A percentile compares a stretch with the other conserved stretches of the same genome.
These are phyloP conservation scores for Picea glauca DNA, from an alignment of 75 land plant species.

Conservation along the genomic window DNA sequence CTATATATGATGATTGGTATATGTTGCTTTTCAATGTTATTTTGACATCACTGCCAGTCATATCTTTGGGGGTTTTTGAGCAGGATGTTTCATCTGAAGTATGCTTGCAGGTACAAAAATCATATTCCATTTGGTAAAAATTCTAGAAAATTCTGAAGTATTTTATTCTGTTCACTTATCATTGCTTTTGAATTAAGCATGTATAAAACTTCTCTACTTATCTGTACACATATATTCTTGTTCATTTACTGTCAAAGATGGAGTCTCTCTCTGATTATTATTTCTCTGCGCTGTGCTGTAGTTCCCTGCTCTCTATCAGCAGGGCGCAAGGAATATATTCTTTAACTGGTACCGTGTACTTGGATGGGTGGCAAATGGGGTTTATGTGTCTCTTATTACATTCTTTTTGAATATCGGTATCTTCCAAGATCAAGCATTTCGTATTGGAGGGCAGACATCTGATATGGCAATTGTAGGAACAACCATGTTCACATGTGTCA, in stretches of 20 bases:
- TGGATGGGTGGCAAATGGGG: conserved; percentile 82
- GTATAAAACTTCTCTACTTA: neutral
- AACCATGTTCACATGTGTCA: conserved; percentile 63
- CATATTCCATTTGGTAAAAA: neutral
- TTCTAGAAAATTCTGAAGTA: neutral
- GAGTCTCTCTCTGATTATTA: conserved; percentile 1
- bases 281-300: conserved; percentile 19
- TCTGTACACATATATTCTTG: neutral
- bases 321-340: conserved; percentile 69
- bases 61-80: conserved; percentile 84
- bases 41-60: conserved; percentile 85
- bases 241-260: neutral
- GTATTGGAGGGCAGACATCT: conserved; percentile 37
- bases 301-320: conserved; percentile 91
- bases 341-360: conserved; percentile 75
- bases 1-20: conserved; percentile 86
- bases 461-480: conserved; percentile 68
- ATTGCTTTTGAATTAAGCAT: neutral
- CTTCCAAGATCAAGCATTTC: conserved; percentile 39
- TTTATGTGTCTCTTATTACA: conserved; percentile 48
- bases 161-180: neutral
- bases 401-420: conserved; percentile 42
- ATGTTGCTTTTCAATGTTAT: conserved; percentile 79
- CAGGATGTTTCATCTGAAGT: conserved; percentile 90
- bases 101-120: conserved; percentile 63